These are phyloP conservation scores for Fusarium caatingaense DNA, from an alignment of 2,329 filamentous ascomycete species.

Conservation along the genomic window DNA sequence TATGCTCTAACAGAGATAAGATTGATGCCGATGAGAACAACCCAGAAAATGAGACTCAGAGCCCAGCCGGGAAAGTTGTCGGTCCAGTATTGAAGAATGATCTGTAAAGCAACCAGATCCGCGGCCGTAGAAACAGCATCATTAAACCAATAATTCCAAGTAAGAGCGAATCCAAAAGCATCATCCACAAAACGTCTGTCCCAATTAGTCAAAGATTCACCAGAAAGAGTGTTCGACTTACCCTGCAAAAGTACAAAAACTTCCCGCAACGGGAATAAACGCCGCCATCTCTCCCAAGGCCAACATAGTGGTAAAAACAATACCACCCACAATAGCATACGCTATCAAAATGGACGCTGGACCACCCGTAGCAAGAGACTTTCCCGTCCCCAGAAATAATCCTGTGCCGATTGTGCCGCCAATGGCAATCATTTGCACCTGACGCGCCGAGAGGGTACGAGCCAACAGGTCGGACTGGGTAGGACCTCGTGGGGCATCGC, in stretches of 20 bases:
- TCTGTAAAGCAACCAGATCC: constrained; percentile 65
- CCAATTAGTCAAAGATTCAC: constrained; percentile 38
- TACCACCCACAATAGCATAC: constrained; percentile 66
- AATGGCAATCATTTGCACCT: constrained; percentile 76
- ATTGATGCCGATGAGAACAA: constrained; percentile 60
- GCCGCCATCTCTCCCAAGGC: constrained; percentile 71
- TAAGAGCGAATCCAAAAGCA: constrained; percentile 65
- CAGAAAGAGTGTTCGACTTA: constrained; percentile 52
- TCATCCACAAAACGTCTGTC: constrained; percentile 62
- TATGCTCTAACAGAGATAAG: constrained; percentile 51
- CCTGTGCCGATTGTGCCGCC: constrained; percentile 70
- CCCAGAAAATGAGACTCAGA: constrained; percentile 70
- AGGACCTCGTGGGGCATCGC: constrained; percentile 19
- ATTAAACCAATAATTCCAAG: constrained; percentile 75
- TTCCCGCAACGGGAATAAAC: constrained; percentile 62
- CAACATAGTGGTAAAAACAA: constrained; percentile 70
- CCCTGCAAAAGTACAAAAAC: constrained; percentile 63
- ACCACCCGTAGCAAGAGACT: constrained; percentile 68
- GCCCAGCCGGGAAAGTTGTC: constrained; percentile 72
- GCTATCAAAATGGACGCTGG: constrained; percentile 69
- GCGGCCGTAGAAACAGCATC: constrained; percentile 66
- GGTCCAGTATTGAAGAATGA: constrained; percentile 71
- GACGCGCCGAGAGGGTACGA: constrained; percentile 68
- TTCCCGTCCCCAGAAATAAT: constrained; percentile 71
- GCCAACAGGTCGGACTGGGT: constrained; percentile 59